Evolutionary conservation across 768 basidiomycete species (phyloP).

Genomic region (Coprinellus micaceus): DNA sequence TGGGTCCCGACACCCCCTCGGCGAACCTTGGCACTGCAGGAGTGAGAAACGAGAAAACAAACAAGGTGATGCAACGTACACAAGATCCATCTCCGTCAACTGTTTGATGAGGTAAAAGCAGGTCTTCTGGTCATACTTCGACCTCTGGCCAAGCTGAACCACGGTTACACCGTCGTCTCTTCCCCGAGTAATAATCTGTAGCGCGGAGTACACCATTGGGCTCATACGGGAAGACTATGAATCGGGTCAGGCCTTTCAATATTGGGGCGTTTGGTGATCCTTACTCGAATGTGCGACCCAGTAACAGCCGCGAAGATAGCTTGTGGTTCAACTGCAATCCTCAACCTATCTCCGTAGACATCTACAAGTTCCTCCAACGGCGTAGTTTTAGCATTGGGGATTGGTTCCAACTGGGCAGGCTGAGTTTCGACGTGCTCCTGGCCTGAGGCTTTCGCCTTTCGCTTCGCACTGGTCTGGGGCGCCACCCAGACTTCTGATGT

Average conservation of each 20-base stretch:
- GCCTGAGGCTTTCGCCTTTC: constrained; percentile 59
- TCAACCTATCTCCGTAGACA: constrained; percentile 58
- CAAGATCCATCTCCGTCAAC: constrained; percentile 65
- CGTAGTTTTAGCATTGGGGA: constrained; percentile 52
- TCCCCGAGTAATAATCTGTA: constrained; percentile 82
- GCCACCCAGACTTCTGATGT: constrained; percentile 74
- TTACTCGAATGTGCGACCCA: constrained; percentile 78
- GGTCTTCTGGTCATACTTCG: constrained; percentile 85
- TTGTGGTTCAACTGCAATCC: constrained; percentile 74
- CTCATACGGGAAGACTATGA: constrained; percentile 73
- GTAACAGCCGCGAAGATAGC: constrained; percentile 77
- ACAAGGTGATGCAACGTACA: constrained; percentile 43
- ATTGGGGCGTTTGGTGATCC: constrained; percentile 20
- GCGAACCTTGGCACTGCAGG: constrained; percentile 65
- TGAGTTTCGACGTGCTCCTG: constrained; percentile 41
- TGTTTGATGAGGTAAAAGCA: constrained; percentile 84
- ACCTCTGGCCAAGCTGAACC: constrained; percentile 70
- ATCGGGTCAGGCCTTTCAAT: constrained; percentile 1
- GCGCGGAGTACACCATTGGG: constrained; percentile 78
- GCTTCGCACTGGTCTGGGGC: constrained; percentile 64
- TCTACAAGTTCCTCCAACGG: constrained; percentile 54
- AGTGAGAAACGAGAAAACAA: neutral
- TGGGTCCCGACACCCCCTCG: constrained; percentile 74
- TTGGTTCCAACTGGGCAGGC: constrained; percentile 45
- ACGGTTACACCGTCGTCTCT: constrained; percentile 75